phyloP scores from a whole-genome alignment of 176 grass and related monocot species.

The Zoysia japonica region DNA sequence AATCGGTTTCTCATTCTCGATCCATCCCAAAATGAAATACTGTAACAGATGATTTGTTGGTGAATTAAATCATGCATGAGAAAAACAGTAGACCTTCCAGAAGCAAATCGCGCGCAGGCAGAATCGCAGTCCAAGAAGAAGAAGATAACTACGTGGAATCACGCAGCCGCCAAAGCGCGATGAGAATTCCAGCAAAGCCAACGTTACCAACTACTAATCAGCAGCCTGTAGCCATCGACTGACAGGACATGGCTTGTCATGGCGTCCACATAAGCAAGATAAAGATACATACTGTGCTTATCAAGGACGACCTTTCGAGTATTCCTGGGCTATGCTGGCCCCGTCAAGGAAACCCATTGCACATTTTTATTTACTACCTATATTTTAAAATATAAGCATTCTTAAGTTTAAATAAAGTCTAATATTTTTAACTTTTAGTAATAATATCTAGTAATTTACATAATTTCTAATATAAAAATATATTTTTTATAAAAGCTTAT shows the following conservation, averaged over 20 bases:
- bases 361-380: neutral
- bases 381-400: too few relatives aligned
- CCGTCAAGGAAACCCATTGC: neutral
- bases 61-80: neutral
- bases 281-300: conserved; percentile 30
- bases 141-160: conserved; percentile 27
- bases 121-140: conserved; percentile 19
- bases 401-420: too few relatives aligned
- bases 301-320: conserved; percentile 15
- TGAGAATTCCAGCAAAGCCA: conserved; percentile 34
- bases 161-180: conserved; percentile 20
- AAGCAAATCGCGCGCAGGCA: neutral
- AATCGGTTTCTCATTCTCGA: neutral
- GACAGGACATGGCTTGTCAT: too few relatives aligned
- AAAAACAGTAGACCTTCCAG: conserved; percentile 8
- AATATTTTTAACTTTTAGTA: too few relatives aligned
- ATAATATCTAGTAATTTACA: too few relatives aligned
- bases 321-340: neutral
- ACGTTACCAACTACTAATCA: too few relatives aligned
- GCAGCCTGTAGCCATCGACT: too few relatives aligned
- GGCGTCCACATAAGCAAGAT: too few relatives aligned
- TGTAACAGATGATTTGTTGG: neutral
- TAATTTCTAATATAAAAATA: too few relatives aligned
- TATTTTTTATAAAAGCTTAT: too few relatives aligned
- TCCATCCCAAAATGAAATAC: too few relatives aligned